Percentiles rank a stretch among this genome's conserved stretches.
Evolutionary conservation across 1,284 basidiomycete genomes (phyloP).

Genomic region (Bjerkandera adusta): DNA sequence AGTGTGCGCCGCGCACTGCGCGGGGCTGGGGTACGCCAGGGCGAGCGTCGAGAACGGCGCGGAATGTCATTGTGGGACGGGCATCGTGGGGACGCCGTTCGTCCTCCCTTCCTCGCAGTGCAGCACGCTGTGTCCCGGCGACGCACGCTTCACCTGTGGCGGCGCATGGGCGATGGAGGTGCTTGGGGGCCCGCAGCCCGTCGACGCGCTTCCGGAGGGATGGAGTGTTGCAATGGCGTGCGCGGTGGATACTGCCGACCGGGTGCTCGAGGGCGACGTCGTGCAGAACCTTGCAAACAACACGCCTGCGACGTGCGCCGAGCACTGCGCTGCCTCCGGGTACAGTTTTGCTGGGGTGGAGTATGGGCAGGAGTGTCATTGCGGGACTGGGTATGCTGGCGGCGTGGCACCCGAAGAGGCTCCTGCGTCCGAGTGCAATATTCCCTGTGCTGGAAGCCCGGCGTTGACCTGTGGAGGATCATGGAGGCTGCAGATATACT

Average conservation of each 20-base stretch:
- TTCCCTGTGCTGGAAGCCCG: slow-evolving; percentile 9
- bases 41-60: slow-evolving; percentile 25
- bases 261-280: slow-evolving; percentile 4
- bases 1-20: slow-evolving; percentile 20
- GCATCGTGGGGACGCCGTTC: slow-evolving; percentile 13
- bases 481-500: slow-evolving; percentile 14
- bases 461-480: slow-evolving; percentile 9
- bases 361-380: slow-evolving; percentile 15
- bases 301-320: slow-evolving; percentile 6
- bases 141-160: not conserved
- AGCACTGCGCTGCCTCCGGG: not conserved
- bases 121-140: slow-evolving; percentile 19
- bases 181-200: not conserved
- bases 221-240: slow-evolving; percentile 2
- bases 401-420: slow-evolving; percentile 5
- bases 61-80: slow-evolving; percentile 26
- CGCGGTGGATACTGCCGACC: slow-evolving; percentile 9
- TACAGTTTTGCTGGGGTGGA: slow-evolving; percentile 14
- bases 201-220: slow-evolving; percentile 1
- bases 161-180: slow-evolving; percentile 1
- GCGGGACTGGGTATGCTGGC: slow-evolving; percentile 13
- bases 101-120: slow-evolving; percentile 17
- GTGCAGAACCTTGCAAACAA: not conserved
- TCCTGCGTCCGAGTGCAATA: slow-evolving; percentile 8
- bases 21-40: slow-evolving; percentile 18